A percentile compares a stretch with the other conserved stretches of the same genome.
Conservation (phyloP, 768 basidiomycete species). For the Lactarius hatsudake region DNA sequence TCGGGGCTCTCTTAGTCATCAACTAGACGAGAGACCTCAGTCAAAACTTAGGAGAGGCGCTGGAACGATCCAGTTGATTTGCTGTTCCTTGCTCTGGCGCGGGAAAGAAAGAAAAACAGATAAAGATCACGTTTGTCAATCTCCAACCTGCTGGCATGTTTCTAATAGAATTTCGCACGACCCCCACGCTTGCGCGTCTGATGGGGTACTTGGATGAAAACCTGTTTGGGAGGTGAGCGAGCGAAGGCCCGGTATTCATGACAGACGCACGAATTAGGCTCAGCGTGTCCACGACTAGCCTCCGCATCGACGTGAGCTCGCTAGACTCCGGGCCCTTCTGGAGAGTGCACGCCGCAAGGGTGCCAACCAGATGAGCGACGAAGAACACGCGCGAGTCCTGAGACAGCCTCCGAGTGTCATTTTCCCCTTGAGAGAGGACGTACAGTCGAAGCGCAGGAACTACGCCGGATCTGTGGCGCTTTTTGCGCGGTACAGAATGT, state of each 20-base stretch:
- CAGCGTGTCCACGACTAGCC: constrained; percentile 47
- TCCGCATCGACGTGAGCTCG: constrained; percentile 39
- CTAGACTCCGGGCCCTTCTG: constrained; percentile 32
- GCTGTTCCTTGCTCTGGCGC: constrained; percentile 22
- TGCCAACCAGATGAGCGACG: constrained; percentile 45
- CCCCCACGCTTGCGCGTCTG: constrained; percentile 28
- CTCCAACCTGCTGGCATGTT: not conserved
- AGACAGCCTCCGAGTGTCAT: constrained; percentile 46
- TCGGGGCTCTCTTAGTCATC: not conserved
- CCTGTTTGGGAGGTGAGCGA: too few relatives aligned
- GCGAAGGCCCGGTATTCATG: too few relatives aligned
- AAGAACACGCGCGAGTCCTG: constrained; percentile 45
- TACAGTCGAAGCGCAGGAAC: constrained; percentile 54
- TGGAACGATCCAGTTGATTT: constrained; percentile 19
- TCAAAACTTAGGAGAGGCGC: not conserved
- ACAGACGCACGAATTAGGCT: too few relatives aligned
- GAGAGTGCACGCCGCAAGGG: constrained; percentile 41
- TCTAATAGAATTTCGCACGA: too few relatives aligned
- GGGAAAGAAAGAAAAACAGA: not conserved
- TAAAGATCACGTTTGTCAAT: constrained; percentile 11
- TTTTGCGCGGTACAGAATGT: constrained; percentile 42
- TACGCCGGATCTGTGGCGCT: constrained; percentile 42
- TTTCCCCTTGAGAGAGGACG: constrained; percentile 41
- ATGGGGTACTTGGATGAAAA: too few relatives aligned
- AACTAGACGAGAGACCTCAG: too few relatives aligned